Evolutionary conservation across 1,284 basidiomycete species (phyloP).

Genomic region (Boletus semigastroideus): DNA sequence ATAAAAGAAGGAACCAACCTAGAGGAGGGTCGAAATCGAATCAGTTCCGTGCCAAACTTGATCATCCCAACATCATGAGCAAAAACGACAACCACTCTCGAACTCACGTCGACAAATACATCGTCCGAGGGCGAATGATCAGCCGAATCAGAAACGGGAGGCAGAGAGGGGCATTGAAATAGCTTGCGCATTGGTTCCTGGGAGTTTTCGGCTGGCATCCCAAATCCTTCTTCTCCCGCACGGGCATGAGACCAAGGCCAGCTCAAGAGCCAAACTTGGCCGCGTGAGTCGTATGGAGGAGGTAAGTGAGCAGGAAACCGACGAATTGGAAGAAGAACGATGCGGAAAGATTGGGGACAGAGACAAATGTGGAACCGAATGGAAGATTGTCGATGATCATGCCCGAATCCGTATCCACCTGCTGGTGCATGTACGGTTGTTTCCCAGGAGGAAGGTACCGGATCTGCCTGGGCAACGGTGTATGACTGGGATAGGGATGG

Average conservation of each 20-base stretch:
- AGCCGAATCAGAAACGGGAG: constrained; percentile 12
- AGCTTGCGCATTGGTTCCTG: background rate
- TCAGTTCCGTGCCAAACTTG: no score
- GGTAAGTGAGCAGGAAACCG: constrained; percentile 91
- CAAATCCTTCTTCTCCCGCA: constrained; percentile 28
- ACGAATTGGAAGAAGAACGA: constrained; percentile 98
- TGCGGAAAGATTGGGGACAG: constrained; percentile 79
- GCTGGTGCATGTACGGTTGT: constrained; percentile 84
- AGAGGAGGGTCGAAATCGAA: no score
- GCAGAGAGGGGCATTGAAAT: constrained; percentile 14
- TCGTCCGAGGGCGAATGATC: constrained; percentile 17
- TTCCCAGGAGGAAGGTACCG: constrained; percentile 96
- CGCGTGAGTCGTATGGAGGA: constrained; percentile 93
- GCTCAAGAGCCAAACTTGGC: constrained; percentile 93
- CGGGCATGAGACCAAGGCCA: constrained; percentile 84
- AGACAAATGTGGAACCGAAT: constrained; percentile 67
- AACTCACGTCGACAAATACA: constrained; percentile 35
- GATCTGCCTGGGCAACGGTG: constrained; percentile 83
- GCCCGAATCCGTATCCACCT: constrained; percentile 51
- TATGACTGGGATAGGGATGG: constrained; percentile 73
- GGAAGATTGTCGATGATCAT: constrained; percentile 77
- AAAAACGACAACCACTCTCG: constrained; percentile 85
- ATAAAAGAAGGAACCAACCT: constrained; percentile 89
- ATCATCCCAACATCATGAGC: constrained; percentile 78
- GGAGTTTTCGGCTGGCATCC: constrained; percentile 3